These are phyloP conservation scores for Sporothrix variecibatus DNA, from an alignment of 2,329 filamentous ascomycete genomes.

Conservation along the genomic window DNA sequence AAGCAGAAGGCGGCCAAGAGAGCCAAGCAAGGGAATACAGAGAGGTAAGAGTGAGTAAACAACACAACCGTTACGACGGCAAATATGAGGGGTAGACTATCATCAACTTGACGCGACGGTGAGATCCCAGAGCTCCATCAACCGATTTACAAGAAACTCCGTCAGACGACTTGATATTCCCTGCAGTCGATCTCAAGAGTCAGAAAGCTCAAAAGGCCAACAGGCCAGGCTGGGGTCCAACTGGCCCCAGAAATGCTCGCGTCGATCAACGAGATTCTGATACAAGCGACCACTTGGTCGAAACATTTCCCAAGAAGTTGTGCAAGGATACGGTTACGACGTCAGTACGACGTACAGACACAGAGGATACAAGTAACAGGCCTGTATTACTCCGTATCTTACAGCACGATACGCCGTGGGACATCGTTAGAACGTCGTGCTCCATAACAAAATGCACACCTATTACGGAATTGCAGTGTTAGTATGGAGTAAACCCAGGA, in stretches of 20 bases:
- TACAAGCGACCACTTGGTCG: constrained; percentile 17
- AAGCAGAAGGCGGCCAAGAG: background rate
- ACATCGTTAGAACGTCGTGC: background rate
- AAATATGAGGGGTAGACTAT: background rate
- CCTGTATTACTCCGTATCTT: too few species aligned
- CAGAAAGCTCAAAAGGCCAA: background rate
- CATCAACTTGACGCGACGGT: background rate
- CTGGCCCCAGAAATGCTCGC: background rate
- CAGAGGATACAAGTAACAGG: too few species aligned
- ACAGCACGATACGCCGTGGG: background rate
- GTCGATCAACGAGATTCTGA: constrained; percentile 18
- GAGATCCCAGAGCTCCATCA: background rate
- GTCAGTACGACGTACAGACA: background rate
- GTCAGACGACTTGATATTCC: background rate
- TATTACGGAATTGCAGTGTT: too few species aligned
- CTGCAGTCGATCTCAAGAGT: background rate
- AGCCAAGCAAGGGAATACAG: background rate
- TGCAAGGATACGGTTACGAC: background rate
- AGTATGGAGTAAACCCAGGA: background rate
- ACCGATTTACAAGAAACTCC: background rate
- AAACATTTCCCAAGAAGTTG: background rate
- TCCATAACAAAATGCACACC: background rate
- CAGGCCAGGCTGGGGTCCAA: background rate
- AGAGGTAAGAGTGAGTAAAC: background rate
- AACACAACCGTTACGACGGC: background rate